These are phyloP conservation scores for Venturia pyrina DNA, from an alignment of 2,329 filamentous ascomycete genomes.

Conservation along the genomic window DNA sequence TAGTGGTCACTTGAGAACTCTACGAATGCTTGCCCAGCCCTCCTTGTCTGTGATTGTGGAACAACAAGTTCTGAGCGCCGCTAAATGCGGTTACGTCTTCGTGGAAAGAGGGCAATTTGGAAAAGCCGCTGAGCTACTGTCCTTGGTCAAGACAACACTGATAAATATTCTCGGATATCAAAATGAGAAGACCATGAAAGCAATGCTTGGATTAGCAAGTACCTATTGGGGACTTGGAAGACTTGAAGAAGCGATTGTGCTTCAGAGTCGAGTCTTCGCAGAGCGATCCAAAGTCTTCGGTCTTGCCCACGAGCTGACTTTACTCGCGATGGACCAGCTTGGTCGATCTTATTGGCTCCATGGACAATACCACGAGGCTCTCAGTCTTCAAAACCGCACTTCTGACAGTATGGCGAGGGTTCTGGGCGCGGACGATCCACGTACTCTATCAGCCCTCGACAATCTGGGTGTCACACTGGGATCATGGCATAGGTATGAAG, in stretches of 20 bases:
- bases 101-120: slow-evolving; percentile 17
- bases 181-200: slow-evolving; percentile 17
- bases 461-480: slow-evolving; percentile 16
- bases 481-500: slow-evolving; percentile 13
- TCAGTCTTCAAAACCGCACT: too few relatives aligned
- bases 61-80: slow-evolving; percentile 15
- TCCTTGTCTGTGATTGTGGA: slow-evolving; percentile 13
- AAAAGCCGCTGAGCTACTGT: slow-evolving; percentile 21
- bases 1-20: slow-evolving; percentile 9
- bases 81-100: slow-evolving; percentile 23
- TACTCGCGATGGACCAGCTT: slow-evolving; percentile 20
- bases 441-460: slow-evolving; percentile 16
- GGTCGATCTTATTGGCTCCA: slow-evolving; percentile 17
- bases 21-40: slow-evolving; percentile 13
- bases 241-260: slow-evolving; percentile 18
- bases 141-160: slow-evolving; percentile 18
- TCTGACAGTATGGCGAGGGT: neutral
- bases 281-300: slow-evolving; percentile 18
- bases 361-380: slow-evolving; percentile 12
- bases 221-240: slow-evolving; percentile 18
- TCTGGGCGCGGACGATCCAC: slow-evolving; percentile 15
- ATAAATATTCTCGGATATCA: slow-evolving; percentile 18
- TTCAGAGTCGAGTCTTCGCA: slow-evolving; percentile 18
- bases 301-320: slow-evolving; percentile 18
- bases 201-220: slow-evolving; percentile 18